Percentiles rank a stretch among this genome's conserved stretches.
phyloP scores from a whole-genome alignment of 129 eudicot genomes.

The Solidago caesia region DNA sequence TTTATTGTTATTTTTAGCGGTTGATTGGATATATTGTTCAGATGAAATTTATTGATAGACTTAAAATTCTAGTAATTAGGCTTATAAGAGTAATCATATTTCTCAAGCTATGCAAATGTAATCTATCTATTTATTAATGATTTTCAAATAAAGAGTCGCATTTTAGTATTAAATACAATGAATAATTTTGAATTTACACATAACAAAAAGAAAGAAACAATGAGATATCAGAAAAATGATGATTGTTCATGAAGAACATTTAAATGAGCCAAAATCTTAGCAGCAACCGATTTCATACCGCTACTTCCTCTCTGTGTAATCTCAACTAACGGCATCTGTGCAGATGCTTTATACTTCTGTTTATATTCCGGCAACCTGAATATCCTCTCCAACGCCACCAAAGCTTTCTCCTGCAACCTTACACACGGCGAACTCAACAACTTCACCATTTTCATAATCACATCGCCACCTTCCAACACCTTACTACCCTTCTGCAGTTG shows the following conservation, averaged over 20 bases:
- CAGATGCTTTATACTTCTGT: constrained; percentile 36
- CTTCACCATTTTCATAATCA: constrained; percentile 40
- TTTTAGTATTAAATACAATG: not conserved
- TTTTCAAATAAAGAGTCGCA: not conserved
- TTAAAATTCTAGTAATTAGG: constrained; percentile 6
- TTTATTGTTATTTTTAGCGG: not conserved
- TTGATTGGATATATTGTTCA: not conserved
- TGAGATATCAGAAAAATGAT: constrained; percentile 37
- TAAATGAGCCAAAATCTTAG: constrained; percentile 51
- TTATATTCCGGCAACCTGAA: constrained; percentile 42
- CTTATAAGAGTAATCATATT: not conserved
- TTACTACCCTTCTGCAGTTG: constrained; percentile 44
- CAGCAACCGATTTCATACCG: constrained; percentile 51
- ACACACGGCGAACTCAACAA: constrained; percentile 37
- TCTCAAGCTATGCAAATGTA: not conserved
- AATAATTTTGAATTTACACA: constrained; percentile 17
- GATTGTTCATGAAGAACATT: constrained; percentile 54
- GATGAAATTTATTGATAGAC: constrained; percentile 6
- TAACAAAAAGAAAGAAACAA: not conserved
- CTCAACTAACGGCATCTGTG: constrained; percentile 50
- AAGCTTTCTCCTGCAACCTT: constrained; percentile 44
- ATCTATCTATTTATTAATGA: not conserved
- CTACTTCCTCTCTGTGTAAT: constrained; percentile 57
- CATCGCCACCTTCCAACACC: constrained; percentile 44
- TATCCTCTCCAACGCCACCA: constrained; percentile 43